Conservation (phyloP, 2,329 filamentous ascomycete genomes). For the Colletotrichum sp. region DNA sequence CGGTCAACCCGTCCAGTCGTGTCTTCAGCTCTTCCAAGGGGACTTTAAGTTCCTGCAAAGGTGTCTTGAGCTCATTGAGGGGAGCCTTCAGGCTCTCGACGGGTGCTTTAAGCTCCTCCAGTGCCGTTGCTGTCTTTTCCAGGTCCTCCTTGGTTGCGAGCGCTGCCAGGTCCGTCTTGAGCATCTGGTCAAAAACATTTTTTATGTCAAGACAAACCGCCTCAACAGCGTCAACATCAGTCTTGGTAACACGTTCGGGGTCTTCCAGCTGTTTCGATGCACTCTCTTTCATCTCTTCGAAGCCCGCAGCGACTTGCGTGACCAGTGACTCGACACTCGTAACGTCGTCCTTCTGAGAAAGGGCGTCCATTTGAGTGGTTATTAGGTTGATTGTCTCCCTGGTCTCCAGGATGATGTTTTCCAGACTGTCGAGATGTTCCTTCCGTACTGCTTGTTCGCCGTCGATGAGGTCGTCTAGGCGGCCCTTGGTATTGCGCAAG, state of each 20-base stretch:
- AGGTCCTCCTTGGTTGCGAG: constrained; percentile 81
- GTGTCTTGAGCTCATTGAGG: not conserved
- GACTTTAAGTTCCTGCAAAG: constrained; percentile 67
- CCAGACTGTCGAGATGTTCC: constrained; percentile 69
- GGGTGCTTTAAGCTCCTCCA: constrained; percentile 40
- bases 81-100: constrained; percentile 3
- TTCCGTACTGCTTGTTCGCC: constrained; percentile 73
- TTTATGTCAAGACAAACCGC: constrained; percentile 87
- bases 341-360: constrained; percentile 81
- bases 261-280: constrained; percentile 59
- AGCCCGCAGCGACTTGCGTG: constrained; percentile 73
- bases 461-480: constrained; percentile 80
- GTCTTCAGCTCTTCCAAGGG: constrained; percentile 65
- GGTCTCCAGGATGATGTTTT: constrained; percentile 71
- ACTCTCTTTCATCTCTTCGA: constrained; percentile 75
- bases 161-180: constrained; percentile 71
- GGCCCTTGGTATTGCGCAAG: constrained; percentile 85
- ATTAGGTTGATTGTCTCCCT: constrained; percentile 75
- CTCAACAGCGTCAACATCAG: constrained; percentile 81
- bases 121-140: constrained; percentile 69
- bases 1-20: constrained; percentile 67
- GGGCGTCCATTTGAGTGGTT: constrained; percentile 68
- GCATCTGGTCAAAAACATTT: constrained; percentile 74
- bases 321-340: constrained; percentile 78
- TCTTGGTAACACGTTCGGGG: constrained; percentile 75